Conservation (phyloP, 2,329 filamentous ascomycete species). For the Pleoardoris graminearum region DNA sequence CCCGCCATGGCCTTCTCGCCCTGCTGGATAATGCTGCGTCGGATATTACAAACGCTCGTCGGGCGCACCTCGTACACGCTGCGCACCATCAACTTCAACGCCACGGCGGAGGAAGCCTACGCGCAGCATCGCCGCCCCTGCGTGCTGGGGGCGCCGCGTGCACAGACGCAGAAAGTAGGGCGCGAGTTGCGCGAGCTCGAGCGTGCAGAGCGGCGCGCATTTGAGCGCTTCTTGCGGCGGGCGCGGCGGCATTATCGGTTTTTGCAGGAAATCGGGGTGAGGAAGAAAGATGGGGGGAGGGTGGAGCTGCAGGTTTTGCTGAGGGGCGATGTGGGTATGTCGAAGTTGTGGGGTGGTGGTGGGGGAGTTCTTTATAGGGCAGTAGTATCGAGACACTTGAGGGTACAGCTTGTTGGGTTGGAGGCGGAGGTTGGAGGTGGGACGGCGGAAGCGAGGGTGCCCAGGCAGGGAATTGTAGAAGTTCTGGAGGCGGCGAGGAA, state of each 20-base stretch:
- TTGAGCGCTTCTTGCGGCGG: neutral
- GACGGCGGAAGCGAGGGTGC: neutral
- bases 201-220: neutral
- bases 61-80: neutral
- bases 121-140: neutral
- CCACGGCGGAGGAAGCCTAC: neutral
- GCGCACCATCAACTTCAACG: neutral
- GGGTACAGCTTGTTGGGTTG: neutral
- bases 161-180: neutral
- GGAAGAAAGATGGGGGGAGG: neutral
- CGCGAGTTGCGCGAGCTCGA: neutral
- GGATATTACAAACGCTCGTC: neutral
- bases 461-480: neutral
- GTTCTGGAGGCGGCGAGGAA: too few relatives aligned
- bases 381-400: neutral
- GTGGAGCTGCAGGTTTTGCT: neutral
- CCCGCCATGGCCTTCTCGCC: neutral
- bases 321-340: neutral
- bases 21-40: neutral
- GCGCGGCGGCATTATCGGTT: neutral
- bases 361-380: neutral
- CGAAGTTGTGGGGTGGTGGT: neutral
- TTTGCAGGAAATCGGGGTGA: neutral
- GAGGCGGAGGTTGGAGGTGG: neutral
- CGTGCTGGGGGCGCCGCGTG: neutral